Evolutionary conservation across 1,284 basidiomycete species (phyloP).

Genomic region (Cryptococcus sp.): DNA sequence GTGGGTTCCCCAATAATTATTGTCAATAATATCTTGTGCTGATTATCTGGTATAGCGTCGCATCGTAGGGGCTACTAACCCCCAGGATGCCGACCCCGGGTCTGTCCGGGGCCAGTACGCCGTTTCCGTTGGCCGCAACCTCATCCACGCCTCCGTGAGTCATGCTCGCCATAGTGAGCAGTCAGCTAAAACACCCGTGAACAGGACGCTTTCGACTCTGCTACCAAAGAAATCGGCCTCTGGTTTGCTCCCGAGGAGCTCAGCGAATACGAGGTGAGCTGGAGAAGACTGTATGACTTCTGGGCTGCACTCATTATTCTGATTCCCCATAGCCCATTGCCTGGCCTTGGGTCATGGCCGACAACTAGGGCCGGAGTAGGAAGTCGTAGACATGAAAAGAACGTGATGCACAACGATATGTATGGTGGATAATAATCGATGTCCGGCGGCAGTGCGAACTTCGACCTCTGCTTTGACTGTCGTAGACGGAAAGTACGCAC

Average conservation of each 20-base stretch:
- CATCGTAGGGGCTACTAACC: constrained; percentile 49
- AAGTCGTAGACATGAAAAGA: too few relatives aligned
- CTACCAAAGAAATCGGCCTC: constrained; percentile 54
- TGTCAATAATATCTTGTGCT: neutral
- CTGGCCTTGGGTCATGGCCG: constrained; percentile 45
- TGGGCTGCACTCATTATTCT: neutral
- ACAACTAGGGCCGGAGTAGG: constrained; percentile 26
- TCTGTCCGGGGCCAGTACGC: constrained; percentile 46
- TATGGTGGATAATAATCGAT: too few relatives aligned
- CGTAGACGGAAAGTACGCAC: too few relatives aligned
- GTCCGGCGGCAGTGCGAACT: too few relatives aligned
- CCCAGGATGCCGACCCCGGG: constrained; percentile 41
- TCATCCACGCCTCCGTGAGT: constrained; percentile 50
- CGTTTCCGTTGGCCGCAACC: constrained; percentile 50
- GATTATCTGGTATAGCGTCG: constrained; percentile 25
- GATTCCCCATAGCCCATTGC: constrained; percentile 35
- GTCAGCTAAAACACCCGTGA: neutral
- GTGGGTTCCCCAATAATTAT: constrained; percentile 18
- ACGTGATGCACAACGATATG: too few relatives aligned
- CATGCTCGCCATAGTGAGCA: neutral
- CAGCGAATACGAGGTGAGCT: constrained; percentile 45
- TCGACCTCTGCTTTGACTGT: too few relatives aligned
- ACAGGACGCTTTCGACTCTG: constrained; percentile 51
- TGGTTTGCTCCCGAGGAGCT: constrained; percentile 53
- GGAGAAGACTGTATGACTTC: too few relatives aligned